Evolutionary conservation across 2,329 filamentous ascomycete species (phyloP).

Genomic region (Pseudogymnoascus sp.): DNA sequence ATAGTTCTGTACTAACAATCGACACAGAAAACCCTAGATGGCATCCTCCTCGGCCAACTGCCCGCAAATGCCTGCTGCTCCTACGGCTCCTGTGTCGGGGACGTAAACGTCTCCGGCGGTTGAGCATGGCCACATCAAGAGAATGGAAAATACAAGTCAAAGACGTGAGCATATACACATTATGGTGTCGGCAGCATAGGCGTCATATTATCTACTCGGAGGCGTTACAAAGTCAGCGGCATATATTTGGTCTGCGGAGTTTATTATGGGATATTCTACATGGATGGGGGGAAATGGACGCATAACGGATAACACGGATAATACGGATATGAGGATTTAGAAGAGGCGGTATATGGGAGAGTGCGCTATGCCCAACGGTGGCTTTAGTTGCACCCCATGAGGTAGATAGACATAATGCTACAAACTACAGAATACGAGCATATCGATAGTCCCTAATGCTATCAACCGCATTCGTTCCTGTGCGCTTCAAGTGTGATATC

Average conservation of each 20-base stretch:
- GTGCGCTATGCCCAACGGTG: background rate
- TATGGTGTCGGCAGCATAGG: background rate
- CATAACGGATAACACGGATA: constrained; percentile 3
- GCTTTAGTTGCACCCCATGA: background rate
- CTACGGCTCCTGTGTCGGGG: background rate
- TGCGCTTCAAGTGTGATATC: background rate
- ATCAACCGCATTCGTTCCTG: background rate
- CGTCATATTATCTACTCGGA: background rate
- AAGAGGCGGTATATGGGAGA: background rate
- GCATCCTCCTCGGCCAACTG: background rate
- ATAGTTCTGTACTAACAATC: background rate
- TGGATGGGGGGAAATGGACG: background rate
- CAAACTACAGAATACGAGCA: background rate
- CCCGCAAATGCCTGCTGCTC: background rate
- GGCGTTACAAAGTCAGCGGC: background rate
- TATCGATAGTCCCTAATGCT: background rate
- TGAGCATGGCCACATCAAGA: background rate
- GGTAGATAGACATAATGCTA: background rate
- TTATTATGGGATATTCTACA: background rate
- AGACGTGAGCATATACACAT: background rate
- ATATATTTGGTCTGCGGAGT: background rate
- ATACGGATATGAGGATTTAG: background rate
- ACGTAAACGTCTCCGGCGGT: background rate
- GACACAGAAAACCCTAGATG: background rate
- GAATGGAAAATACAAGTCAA: background rate